Evolutionary conservation across 352 stramenopile species (phyloP).

Genomic region (Globisporangium recalcitrans): DNA sequence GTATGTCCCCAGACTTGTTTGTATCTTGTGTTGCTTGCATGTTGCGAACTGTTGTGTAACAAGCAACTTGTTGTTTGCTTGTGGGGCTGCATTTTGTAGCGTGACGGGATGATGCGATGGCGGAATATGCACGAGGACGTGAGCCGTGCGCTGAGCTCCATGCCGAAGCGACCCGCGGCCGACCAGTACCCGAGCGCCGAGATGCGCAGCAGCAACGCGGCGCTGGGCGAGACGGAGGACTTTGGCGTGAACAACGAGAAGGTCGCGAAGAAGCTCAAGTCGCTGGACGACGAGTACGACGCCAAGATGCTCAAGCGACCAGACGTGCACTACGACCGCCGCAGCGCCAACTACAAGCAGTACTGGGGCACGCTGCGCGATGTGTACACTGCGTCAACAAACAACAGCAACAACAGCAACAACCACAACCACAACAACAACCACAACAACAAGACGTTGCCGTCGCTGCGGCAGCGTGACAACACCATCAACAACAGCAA

Average conservation of each 20-base stretch:
- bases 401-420: conserved; percentile 16
- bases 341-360: conserved; percentile 56
- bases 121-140: conserved; percentile 74
- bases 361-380: conserved; percentile 69
- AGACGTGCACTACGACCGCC: conserved; percentile 36
- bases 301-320: conserved; percentile 42
- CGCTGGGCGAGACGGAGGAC: conserved; percentile 37
- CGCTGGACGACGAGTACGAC: conserved; percentile 67
- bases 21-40: neutral
- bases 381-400: conserved; percentile 38
- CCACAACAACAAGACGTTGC: conserved; percentile 7
- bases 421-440: conserved; percentile 7
- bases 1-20: neutral
- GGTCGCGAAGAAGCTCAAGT: conserved; percentile 71
- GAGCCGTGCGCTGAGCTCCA: conserved; percentile 36
- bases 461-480: conserved; percentile 3
- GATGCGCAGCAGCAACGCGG: conserved; percentile 3
- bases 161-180: conserved; percentile 1
- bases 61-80: conserved; percentile 1
- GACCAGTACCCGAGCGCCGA: conserved; percentile 8
- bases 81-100: conserved; percentile 1
- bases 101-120: conserved; percentile 42
- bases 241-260: conserved; percentile 56
- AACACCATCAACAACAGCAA: neutral
- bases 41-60: neutral